These are phyloP conservation scores for Yarrowia sp. DNA, from an alignment of 805 yeast genomes.

Conservation along the genomic window DNA sequence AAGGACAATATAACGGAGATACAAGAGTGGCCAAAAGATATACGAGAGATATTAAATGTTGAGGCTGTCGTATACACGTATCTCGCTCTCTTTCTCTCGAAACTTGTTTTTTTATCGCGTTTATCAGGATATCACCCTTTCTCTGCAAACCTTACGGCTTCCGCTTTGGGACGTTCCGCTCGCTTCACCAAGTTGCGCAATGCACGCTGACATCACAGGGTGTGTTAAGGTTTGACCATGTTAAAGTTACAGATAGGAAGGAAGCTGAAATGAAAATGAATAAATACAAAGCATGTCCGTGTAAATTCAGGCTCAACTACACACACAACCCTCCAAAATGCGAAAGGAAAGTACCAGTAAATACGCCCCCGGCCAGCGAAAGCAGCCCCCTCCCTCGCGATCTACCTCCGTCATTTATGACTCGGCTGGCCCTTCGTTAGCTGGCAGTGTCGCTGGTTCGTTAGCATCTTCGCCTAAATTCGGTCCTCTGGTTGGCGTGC, in stretches of 20 bases:
- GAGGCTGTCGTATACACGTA: not conserved
- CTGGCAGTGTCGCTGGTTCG: conserved; percentile 6
- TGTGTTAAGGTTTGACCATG: not conserved
- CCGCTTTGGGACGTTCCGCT: not conserved
- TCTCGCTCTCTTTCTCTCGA: not conserved
- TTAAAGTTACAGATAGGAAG: not conserved
- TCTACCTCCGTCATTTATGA: conserved; percentile 13
- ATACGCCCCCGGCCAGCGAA: conserved; percentile 8
- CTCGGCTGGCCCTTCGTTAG: not conserved
- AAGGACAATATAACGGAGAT: not conserved
- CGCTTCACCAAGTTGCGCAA: not conserved
- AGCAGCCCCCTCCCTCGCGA: not conserved
- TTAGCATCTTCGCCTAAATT: not conserved
- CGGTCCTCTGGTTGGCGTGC: not conserved
- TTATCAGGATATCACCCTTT: not conserved
- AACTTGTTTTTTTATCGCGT: not conserved
- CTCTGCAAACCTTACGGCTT: conserved; percentile 3
- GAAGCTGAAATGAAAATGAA: not conserved
- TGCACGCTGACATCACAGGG: conserved; percentile 5
- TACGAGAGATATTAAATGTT: not conserved
- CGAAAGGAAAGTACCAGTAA: not conserved
- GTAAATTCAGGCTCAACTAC: not conserved
- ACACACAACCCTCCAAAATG: not conserved
- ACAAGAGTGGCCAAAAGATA: too few species aligned
- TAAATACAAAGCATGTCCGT: conserved; percentile 5